phyloP scores from a whole-genome alignment of 345 rosid species.

The Gossypium raimondii region DNA sequence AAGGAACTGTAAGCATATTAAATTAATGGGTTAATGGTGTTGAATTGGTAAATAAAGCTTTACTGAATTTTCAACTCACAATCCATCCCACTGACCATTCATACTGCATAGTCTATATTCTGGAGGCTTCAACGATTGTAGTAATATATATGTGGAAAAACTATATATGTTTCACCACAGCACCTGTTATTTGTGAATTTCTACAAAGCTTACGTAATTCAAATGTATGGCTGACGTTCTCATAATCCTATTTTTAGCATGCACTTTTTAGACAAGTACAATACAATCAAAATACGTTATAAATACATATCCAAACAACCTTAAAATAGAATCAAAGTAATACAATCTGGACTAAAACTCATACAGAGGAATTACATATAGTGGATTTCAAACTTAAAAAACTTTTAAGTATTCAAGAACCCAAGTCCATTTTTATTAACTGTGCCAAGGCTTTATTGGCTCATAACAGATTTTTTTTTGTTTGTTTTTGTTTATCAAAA shows the following conservation, averaged over 20 bases:
- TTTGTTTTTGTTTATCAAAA: not conserved
- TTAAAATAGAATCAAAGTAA: too few relatives aligned
- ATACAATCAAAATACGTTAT: too few relatives aligned
- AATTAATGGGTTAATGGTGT: constrained; percentile 4
- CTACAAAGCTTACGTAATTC: not conserved
- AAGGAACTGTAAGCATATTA: not conserved
- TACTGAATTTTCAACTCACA: not conserved
- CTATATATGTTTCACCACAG: too few relatives aligned
- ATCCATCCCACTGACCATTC: not conserved
- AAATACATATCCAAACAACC: too few relatives aligned
- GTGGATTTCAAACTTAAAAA: too few relatives aligned
- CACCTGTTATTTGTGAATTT: not conserved
- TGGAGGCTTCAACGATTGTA: not conserved
- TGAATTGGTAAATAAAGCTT: not conserved
- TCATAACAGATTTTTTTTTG: too few relatives aligned
- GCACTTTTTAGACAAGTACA: not conserved
- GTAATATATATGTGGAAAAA: not conserved
- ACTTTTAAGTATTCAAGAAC: too few relatives aligned
- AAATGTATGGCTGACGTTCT: constrained; percentile 4
- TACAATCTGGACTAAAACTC: too few relatives aligned
- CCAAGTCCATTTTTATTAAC: too few relatives aligned
- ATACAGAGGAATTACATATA: too few relatives aligned
- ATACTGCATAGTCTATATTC: not conserved
- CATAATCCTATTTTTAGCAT: not conserved
- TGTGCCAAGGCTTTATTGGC: too few relatives aligned